Percentiles rank a stretch among this genome's conserved stretches.
phyloP scores from a whole-genome alignment of 257 asterid species.

The Salvia hispanica region DNA sequence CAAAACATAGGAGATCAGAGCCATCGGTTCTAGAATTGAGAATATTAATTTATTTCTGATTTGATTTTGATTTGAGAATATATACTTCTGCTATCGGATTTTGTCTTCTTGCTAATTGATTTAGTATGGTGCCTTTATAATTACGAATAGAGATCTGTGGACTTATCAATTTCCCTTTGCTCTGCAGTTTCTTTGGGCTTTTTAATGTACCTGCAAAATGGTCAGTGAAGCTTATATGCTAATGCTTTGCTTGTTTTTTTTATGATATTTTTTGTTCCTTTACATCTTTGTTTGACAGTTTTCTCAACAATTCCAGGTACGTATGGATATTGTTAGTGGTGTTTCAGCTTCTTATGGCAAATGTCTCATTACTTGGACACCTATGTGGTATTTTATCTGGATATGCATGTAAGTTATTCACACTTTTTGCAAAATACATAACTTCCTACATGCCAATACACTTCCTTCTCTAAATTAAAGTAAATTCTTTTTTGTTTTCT shows the following conservation, averaged over 20 bases:
- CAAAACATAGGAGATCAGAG: conserved; percentile 8
- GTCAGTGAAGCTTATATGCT: conserved; percentile 42
- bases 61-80: not conserved
- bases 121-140: conserved; percentile 7
- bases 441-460: not conserved
- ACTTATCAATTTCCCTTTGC: conserved; percentile 36
- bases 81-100: not conserved
- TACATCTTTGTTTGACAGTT: conserved; percentile 11
- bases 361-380: conserved; percentile 84
- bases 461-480: conserved; percentile 10
- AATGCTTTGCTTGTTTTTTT: conserved; percentile 16
- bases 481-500: conserved; percentile 24
- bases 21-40: not conserved
- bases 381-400: conserved; percentile 85
- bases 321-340: conserved; percentile 83
- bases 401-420: conserved; percentile 65
- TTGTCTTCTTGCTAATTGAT: conserved; percentile 20
- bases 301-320: conserved; percentile 47
- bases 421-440: conserved; percentile 16
- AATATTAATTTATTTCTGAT: not conserved
- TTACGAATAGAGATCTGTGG: conserved; percentile 17
- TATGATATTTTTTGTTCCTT: conserved; percentile 19
- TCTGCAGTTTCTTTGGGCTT: conserved; percentile 90
- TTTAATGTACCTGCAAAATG: conserved; percentile 93
- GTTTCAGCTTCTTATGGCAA: conserved; percentile 87